Conservation (phyloP, 2,329 filamentous ascomycete species). For the Fonsecaea erecta region DNA sequence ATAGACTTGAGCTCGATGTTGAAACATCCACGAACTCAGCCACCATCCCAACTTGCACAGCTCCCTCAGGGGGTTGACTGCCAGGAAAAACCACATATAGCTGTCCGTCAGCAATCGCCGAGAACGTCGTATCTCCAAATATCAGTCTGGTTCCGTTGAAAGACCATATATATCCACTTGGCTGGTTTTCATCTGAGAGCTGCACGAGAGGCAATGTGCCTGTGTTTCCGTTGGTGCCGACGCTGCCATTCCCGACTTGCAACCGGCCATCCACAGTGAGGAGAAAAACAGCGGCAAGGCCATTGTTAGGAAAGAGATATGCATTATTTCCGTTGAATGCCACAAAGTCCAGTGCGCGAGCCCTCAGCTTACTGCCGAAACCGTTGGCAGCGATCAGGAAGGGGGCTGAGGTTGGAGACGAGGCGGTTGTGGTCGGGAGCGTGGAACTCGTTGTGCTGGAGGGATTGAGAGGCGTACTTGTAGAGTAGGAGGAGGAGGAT, state of each 20-base stretch:
- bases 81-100: slow-evolving; percentile 20
- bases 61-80: slow-evolving; percentile 14
- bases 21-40: slow-evolving; percentile 13
- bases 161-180: slow-evolving; percentile 15
- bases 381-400: slow-evolving; percentile 23
- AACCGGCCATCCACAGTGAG: slow-evolving; percentile 20
- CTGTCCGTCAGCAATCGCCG: slow-evolving; percentile 7
- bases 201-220: slow-evolving; percentile 20
- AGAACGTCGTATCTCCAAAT: slow-evolving; percentile 24
- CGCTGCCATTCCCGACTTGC: not conserved
- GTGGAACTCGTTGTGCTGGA: not conserved
- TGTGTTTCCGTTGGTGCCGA: slow-evolving; percentile 10
- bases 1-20: not conserved
- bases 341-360: slow-evolving; percentile 18
- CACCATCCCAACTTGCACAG: slow-evolving; percentile 13
- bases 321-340: slow-evolving; percentile 16
- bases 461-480: not conserved
- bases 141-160: slow-evolving; percentile 19
- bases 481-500: not conserved
- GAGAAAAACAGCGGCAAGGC: slow-evolving; percentile 19
- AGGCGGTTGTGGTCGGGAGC: slow-evolving; percentile 1
- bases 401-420: slow-evolving; percentile 16
- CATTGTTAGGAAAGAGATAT: slow-evolving; percentile 11
- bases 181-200: not conserved
- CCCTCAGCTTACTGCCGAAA: slow-evolving; percentile 13